Conservation (phyloP, 352 stramenopile genomes). For the Pythium brachiatum region DNA sequence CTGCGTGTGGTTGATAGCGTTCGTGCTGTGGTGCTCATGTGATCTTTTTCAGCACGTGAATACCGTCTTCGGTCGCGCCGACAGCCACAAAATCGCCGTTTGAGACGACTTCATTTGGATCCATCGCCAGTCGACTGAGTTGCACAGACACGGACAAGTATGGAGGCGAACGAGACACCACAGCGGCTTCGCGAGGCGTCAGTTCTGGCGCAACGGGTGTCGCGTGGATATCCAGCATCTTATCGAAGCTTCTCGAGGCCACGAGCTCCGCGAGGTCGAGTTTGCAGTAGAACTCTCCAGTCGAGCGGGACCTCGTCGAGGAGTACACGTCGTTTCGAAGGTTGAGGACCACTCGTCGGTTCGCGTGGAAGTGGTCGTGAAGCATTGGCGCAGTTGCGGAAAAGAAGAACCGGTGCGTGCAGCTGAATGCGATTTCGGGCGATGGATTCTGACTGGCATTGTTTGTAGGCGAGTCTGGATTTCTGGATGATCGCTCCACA, state of each 20-base stretch:
- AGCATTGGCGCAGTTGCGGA: conserved; percentile 31
- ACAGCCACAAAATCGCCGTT: conserved; percentile 50
- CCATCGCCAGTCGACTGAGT: conserved; percentile 33
- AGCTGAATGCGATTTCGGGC: conserved; percentile 49
- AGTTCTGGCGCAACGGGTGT: conserved; percentile 26
- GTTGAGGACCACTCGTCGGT: conserved; percentile 35
- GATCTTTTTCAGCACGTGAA: conserved; percentile 64
- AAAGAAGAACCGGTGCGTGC: conserved; percentile 65
- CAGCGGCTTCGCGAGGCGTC: conserved; percentile 52
- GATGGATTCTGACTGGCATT: not conserved
- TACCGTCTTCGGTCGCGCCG: conserved; percentile 35
- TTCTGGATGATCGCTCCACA: conserved; percentile 34
- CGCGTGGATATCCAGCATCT: conserved; percentile 48
- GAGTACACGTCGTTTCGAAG: conserved; percentile 76
- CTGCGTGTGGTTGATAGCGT: no score
- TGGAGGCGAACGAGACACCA: conserved; percentile 33
- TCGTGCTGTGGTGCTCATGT: conserved; percentile 20
- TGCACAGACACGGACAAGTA: conserved; percentile 57
- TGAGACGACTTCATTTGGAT: conserved; percentile 34
- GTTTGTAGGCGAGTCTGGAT: not conserved
- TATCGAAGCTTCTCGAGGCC: conserved; percentile 34
- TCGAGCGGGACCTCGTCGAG: conserved; percentile 42
- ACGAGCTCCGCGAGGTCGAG: conserved; percentile 39
- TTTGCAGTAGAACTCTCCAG: conserved; percentile 51
- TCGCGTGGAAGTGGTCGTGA: conserved; percentile 32